Conservation (phyloP, 1,139 yeast species). For the Kluyveromyces sp. region DNA sequence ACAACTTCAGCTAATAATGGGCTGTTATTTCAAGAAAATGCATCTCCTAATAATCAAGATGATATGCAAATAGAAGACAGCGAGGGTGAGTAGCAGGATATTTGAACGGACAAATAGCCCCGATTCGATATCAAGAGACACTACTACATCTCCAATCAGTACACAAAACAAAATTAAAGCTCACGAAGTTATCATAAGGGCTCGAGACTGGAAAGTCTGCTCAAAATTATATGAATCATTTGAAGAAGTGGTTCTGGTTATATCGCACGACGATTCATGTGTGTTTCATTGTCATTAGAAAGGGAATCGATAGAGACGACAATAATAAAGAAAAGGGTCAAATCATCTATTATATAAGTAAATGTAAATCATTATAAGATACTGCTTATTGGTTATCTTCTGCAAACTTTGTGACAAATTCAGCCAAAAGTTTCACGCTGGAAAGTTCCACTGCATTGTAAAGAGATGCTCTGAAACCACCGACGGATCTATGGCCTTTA, state of each 20-base stretch:
- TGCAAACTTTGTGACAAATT: slow-evolving; percentile 60
- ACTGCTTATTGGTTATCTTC: slow-evolving; percentile 19
- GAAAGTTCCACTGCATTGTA: slow-evolving; percentile 75
- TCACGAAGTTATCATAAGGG: slow-evolving; percentile 23
- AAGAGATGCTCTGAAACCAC: slow-evolving; percentile 90
- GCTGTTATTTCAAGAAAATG: neutral
- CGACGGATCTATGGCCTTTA: slow-evolving; percentile 94
- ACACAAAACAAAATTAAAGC: neutral
- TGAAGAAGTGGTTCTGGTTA: slow-evolving; percentile 27
- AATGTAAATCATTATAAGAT: slow-evolving; percentile 19
- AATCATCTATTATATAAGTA: slow-evolving; percentile 27
- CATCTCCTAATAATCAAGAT: neutral
- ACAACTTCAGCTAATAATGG: neutral
- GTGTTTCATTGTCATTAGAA: slow-evolving; percentile 28
- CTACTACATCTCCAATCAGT: neutral
- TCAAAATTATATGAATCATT: slow-evolving; percentile 24
- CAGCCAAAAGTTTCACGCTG: slow-evolving; percentile 54
- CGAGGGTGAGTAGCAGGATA: neutral
- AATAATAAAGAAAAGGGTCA: slow-evolving; percentile 24
- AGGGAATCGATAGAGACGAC: slow-evolving; percentile 18
- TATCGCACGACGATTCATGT: slow-evolving; percentile 28
- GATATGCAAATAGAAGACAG: slow-evolving; percentile 9
- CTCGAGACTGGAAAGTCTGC: slow-evolving; percentile 30
- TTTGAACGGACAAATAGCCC: neutral
- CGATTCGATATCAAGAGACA: neutral